These are phyloP conservation scores for Magnusiomyces fungicola DNA, from an alignment of 1,139 yeast genomes.

Conservation along the genomic window DNA sequence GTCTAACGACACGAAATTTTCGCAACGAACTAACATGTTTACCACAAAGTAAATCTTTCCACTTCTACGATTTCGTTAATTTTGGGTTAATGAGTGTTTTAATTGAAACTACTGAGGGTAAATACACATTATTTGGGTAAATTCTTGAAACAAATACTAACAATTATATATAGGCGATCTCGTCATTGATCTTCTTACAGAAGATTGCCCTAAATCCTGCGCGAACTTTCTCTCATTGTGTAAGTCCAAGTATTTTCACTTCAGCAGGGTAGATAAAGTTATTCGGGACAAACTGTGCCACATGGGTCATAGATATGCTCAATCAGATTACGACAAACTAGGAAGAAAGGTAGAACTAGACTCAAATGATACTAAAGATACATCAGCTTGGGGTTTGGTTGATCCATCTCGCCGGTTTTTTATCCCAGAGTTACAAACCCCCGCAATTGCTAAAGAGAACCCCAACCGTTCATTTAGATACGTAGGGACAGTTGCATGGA, in stretches of 20 bases:
- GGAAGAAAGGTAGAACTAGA: not conserved
- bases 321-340: not conserved
- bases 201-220: slow-evolving; percentile 37
- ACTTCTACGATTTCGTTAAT: too few species aligned
- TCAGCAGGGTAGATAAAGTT: slow-evolving; percentile 43
- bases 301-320: slow-evolving; percentile 4
- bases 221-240: slow-evolving; percentile 51
- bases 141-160: not conserved
- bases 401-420: slow-evolving; percentile 3
- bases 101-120: slow-evolving; percentile 49
- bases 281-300: slow-evolving; percentile 28
- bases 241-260: slow-evolving; percentile 46
- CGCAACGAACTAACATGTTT: too few species aligned
- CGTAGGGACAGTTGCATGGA: slow-evolving; percentile 13
- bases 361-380: not conserved
- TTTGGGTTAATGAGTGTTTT: slow-evolving; percentile 60
- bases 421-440: slow-evolving; percentile 10
- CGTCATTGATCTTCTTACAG: slow-evolving; percentile 44
- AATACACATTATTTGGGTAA: slow-evolving; percentile 14
- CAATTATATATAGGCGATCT: slow-evolving; percentile 34
- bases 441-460: not conserved
- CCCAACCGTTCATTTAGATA: slow-evolving; percentile 3
- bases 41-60: too few species aligned
- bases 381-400: not conserved
- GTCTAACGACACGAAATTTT: too few species aligned